phyloP scores from a whole-genome alignment of 352 stramenopile species.

The Phytophthora sojae region DNA sequence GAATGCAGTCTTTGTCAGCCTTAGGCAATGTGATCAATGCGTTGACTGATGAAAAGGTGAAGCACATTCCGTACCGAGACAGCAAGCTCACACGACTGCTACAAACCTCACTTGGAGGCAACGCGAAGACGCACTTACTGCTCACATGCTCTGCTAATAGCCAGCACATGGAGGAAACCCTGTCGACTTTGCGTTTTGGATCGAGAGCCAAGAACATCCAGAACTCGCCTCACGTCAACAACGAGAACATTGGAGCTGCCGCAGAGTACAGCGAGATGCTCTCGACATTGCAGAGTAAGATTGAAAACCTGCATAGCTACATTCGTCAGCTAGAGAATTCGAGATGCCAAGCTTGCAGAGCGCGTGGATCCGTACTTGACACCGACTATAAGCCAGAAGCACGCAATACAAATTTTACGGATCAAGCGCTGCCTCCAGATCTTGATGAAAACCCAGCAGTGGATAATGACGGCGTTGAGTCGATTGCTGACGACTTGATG shows the following conservation, averaged over 20 bases:
- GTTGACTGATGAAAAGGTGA: constrained; percentile 48
- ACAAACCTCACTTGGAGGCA: constrained; percentile 87
- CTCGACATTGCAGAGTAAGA: constrained; percentile 58
- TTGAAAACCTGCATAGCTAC: constrained; percentile 67
- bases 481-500: constrained; percentile 50
- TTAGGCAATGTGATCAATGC: constrained; percentile 79
- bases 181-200: constrained; percentile 92
- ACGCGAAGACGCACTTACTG: constrained; percentile 90
- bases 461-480: constrained; percentile 5
- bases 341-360: constrained; percentile 24
- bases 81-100: constrained; percentile 91
- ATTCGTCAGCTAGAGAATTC: constrained; percentile 55
- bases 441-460: constrained; percentile 5
- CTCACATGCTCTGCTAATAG: constrained; percentile 57
- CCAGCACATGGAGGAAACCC: constrained; percentile 67
- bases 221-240: constrained; percentile 79
- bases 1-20: constrained; percentile 67
- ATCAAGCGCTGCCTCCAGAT: not conserved
- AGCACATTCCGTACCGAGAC: constrained; percentile 84
- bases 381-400: not conserved
- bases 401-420: not conserved
- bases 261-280: constrained; percentile 47
- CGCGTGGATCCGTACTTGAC: not conserved
- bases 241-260: constrained; percentile 41
- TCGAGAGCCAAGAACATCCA: constrained; percentile 86